Base-by-base conservation (phyloP, 1,284 basidiomycete genomes). In the Stygiomarasmius scandens region DNA sequence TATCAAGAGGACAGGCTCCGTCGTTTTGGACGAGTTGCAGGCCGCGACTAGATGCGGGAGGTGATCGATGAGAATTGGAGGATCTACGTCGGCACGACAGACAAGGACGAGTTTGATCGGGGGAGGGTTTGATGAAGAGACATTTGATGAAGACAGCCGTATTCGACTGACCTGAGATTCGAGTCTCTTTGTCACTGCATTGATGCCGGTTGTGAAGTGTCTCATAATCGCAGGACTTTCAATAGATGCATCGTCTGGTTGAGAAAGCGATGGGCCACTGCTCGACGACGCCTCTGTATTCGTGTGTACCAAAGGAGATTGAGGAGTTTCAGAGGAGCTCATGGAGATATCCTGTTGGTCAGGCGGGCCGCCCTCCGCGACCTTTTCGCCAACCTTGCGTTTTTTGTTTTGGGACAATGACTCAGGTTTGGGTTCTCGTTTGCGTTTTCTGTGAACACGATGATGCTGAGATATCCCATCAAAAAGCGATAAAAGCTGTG, bases 161-260 rank as follows among this genome's bases (percentile, higher is more conserved):
- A 80, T 62, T 22, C 69, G 65, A n/a, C 66, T 65, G 20, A 84
- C 77, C 61, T 89, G 83, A 2, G 58, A 63, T 71, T 96, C 93
- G 11, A 96, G 76, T 19, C 76, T 75, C 70, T 86, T 90, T 22
- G 92, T 92, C 8, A 93, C 89, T 66, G 86, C 79, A 66, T 95
- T 96, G 63, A 95, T 88, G 11, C 93, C 93, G 45, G 89, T 69
- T 1, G 81, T 74, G 43, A 91, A 63, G 67, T 89, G 81, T 11
- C 77, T 62, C 12, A 86, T 70, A 23, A 86, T 70, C 9, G 69
- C 60, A 2, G 84, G 84, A 16, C 66, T 61, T 44, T 65, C 66
- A 49, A 58, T 51, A 24, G 46, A 29, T 14, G 52, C 23, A 32
- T 46, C 49, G 53, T 59, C 48, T 9, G 49, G 22, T 29, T 54